Conservation (phyloP, 306 rosid genomes). For the Senna tora region DNA sequence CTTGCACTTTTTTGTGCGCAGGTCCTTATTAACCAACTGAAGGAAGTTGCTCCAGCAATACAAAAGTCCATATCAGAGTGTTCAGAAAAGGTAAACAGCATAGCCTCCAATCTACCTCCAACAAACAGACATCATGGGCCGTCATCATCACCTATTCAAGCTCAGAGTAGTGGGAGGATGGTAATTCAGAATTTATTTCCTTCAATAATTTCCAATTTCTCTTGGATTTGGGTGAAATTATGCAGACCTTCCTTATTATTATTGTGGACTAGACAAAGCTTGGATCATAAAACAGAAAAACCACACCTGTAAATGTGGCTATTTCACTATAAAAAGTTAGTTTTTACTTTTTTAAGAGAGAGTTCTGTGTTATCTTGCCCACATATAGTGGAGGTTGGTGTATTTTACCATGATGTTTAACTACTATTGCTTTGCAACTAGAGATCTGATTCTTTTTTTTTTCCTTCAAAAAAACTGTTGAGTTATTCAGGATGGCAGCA, state of each 20-base stretch:
- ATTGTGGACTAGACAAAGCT: background rate
- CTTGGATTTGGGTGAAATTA: slow-evolving; percentile 5
- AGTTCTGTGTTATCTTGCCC: no score
- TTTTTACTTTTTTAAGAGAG: background rate
- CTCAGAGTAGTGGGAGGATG: slow-evolving; percentile 80
- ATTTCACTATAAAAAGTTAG: background rate
- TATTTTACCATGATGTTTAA: slow-evolving; percentile 5
- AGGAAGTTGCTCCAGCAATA: slow-evolving; percentile 95
- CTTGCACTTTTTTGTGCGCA: slow-evolving; percentile 42
- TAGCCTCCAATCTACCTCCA: slow-evolving; percentile 73
- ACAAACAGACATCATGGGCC: slow-evolving; percentile 64
- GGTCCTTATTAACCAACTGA: slow-evolving; percentile 97
- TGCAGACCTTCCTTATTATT: slow-evolving; percentile 1
- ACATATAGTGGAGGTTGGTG: background rate
- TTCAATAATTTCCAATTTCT: background rate
- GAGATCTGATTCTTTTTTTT: slow-evolving; percentile 16
- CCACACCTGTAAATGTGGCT: background rate
- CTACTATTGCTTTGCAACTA: slow-evolving; percentile 22
- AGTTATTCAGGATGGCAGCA: slow-evolving; percentile 65
- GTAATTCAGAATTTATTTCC: slow-evolving; percentile 48
- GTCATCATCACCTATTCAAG: slow-evolving; percentile 74
- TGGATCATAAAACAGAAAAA: background rate
- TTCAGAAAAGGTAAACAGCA: slow-evolving; percentile 83
- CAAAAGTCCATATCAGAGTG: slow-evolving; percentile 94
- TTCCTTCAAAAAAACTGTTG: slow-evolving; percentile 18